These are phyloP conservation scores for Yarrowia deformans DNA, from an alignment of 805 yeast genomes.

Conservation along the genomic window DNA sequence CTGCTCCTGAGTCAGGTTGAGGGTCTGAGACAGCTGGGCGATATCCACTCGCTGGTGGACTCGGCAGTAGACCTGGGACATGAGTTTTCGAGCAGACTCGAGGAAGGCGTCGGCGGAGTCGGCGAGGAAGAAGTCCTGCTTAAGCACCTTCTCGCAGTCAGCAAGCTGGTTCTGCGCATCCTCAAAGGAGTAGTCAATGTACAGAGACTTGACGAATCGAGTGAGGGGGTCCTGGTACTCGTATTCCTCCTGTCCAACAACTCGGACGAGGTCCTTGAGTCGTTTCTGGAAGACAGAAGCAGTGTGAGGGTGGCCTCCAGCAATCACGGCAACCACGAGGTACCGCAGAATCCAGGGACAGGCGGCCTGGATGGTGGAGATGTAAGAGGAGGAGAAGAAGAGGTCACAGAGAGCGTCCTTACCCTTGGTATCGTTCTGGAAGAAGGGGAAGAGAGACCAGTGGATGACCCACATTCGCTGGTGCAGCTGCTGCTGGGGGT, in stretches of 20 bases:
- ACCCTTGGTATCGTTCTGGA: constrained; percentile 59
- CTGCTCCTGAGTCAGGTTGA: constrained; percentile 57
- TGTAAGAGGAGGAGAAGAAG: constrained; percentile 64
- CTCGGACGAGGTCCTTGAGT: constrained; percentile 63
- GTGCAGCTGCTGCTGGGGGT: constrained; percentile 65
- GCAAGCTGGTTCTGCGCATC: constrained; percentile 58
- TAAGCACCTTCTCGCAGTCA: constrained; percentile 58
- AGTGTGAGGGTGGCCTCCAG: constrained; percentile 48
- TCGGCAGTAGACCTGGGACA: constrained; percentile 62
- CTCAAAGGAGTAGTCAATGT: constrained; percentile 65
- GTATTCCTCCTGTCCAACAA: constrained; percentile 66
- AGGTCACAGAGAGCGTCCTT: constrained; percentile 62
- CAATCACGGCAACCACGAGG: constrained; percentile 64
- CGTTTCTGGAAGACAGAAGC: constrained; percentile 57
- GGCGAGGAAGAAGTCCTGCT: constrained; percentile 65
- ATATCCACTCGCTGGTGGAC: constrained; percentile 61
- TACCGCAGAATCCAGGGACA: constrained; percentile 77
- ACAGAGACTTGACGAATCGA: constrained; percentile 61
- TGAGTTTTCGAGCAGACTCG: constrained; percentile 58
- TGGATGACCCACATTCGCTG: constrained; percentile 73
- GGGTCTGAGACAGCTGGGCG: constrained; percentile 54
- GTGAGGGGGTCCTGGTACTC: constrained; percentile 73
- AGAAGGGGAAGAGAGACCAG: constrained; percentile 71
- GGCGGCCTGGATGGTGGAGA: constrained; percentile 72
- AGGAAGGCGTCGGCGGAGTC: constrained; percentile 54